Evolutionary conservation across 2,329 filamentous ascomycete genomes (phyloP).

Genomic region (Aspergillaceae sp.): DNA sequence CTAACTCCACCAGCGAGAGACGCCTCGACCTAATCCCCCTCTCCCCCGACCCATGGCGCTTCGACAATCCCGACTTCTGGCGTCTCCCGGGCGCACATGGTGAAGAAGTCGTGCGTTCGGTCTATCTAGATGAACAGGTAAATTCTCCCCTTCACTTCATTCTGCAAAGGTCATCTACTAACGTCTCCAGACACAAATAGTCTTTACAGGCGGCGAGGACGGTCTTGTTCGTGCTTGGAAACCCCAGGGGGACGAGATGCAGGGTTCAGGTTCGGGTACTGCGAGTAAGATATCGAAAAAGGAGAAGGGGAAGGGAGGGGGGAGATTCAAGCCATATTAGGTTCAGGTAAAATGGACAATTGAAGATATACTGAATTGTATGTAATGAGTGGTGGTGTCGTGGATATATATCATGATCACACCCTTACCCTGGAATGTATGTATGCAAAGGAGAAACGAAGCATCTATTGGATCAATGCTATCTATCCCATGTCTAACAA

Average conservation of each 20-base stretch:
- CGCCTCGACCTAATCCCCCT: conserved; percentile 38
- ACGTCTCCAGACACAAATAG: conserved; percentile 24
- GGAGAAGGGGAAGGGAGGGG: conserved; percentile 28
- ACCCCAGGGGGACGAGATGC: conserved; percentile 12
- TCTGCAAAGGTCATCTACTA: not conserved
- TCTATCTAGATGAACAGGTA: conserved; percentile 39
- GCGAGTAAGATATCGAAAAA: conserved; percentile 20
- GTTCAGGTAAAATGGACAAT: not conserved
- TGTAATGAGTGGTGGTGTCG: too few species aligned
- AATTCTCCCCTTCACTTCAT: conserved; percentile 5
- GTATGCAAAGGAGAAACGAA: too few species aligned
- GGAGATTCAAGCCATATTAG: conserved; percentile 33
- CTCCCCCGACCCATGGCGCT: conserved; percentile 27
- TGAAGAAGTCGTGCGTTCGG: conserved; percentile 40
- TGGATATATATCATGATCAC: not conserved
- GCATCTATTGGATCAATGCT: too few species aligned
- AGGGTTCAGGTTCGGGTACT: conserved; percentile 13
- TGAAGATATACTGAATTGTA: too few species aligned
- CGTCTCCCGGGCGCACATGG: conserved; percentile 40
- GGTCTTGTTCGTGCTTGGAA: conserved; percentile 35
- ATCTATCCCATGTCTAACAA: too few species aligned
- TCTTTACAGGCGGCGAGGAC: conserved; percentile 41
- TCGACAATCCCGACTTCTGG: conserved; percentile 33
- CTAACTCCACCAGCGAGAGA: conserved; percentile 22
- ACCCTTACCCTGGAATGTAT: too few species aligned